Evolutionary conservation across 306 rosid genomes (phyloP), one percentile per base, ranked within the genome.

Genomic region (apple (Malus domestica)): DNA sequence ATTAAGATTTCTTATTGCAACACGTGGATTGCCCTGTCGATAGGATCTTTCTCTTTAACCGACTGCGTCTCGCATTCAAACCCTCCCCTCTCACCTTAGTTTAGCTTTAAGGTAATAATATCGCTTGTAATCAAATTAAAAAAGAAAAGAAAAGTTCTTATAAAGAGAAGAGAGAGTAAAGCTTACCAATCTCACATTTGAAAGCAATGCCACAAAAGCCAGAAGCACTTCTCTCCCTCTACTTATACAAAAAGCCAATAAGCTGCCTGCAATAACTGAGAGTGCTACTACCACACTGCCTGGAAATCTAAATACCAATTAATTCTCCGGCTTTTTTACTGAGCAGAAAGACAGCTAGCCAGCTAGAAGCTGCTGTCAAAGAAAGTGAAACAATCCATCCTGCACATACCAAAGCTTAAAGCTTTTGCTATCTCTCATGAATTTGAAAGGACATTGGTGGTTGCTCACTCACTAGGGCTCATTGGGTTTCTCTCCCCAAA

Each of bases 341-440:
- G 76, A 74, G 88, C 76, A 23, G 76, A 63, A 35, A 86, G 90
- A 81, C 68, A 18, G 68, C 68, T 63, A 76, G 87, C 80, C 86
- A 91, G 97, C 83, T 87, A 86, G 96, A 90, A 85, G 85, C 80
- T 79, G 90, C 82, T 81, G 90, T 85, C 86, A 87, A 77, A 83
- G 91, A 88, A 88, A 88, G 87, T 78, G 93, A 90, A 88, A 86
- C 72, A 16, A 6, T 16, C 20, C 8, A 51, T 11, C 32, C 30
- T 4, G 13, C 22, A 83, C 72, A 87, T 35, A 76, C 67, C 69
- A 71, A 68, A 68, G 23, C 29, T 30, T 83, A 51, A 15, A 5
- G 19, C 54, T 15, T 4, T 49, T 14, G 19, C 54, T 15, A 14
- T 16, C 40, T 76, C 78, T 76, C 74, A 86, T 88, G 74, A 87